Evolutionary conservation across 768 basidiomycete species (phyloP), one percentile per base, ranked within the genome.

Genomic region (Lentinula sp.): DNA sequence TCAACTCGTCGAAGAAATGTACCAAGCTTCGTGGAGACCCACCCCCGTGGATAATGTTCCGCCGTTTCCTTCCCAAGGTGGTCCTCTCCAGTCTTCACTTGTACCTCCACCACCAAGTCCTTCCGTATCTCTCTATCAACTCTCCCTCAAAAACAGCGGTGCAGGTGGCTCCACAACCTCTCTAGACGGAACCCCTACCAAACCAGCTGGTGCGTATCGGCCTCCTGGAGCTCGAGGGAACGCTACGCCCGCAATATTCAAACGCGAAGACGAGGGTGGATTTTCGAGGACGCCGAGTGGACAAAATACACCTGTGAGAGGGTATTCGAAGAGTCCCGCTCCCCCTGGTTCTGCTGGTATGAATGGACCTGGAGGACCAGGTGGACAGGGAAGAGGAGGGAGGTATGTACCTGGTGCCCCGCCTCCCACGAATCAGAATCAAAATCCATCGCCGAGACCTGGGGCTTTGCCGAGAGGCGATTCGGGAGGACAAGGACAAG

Each of bases 141-240:
- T 74, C 79, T 18, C 57, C 8, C 20, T 7, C 15, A 23, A 9
- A 16, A 37, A n/a, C 18, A 79, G 76, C 1, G 78, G 80, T 28
- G 28, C 28, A 28, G 2, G 71, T 76, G 36, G 78, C 81, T 36
- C 91, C 87, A 67, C 77, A 87, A 0, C 73, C 77, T 0, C 33
- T 23, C 9, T 9, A 37, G 37, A 20, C 53, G 37, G 53, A n/a
- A 46, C 41, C 7, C 73, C 82, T 4, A 63, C 82, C 12, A 93
- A 88, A 66, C 82, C 91, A 0, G 85, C 88, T 0, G 61, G 61
- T 12, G 92, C 95, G 0, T 98, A 98, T 72, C 82, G 95, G 0
- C 96, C 96, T 0, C 96, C 95, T 10, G 95, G 95, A 10, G 94
- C 95, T 0, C 83, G 96, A 5, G 96, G 96, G 0, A 81, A 91